These are phyloP conservation scores for Sporothrix sp. DNA, from an alignment of 2,329 filamentous ascomycete genomes.

Conservation along the genomic window DNA sequence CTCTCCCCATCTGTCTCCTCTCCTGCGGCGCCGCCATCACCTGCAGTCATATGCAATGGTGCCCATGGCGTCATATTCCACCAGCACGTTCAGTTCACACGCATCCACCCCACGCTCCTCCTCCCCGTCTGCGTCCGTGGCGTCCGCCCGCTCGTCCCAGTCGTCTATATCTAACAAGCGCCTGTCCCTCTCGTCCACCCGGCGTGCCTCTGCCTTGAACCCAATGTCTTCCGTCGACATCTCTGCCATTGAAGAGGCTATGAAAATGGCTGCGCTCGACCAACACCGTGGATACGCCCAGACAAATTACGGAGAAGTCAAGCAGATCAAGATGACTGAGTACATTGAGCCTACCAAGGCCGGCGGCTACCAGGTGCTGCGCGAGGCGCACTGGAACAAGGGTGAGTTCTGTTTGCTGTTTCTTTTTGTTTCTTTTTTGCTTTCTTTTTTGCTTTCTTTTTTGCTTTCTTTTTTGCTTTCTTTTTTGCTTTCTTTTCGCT, in stretches of 20 bases:
- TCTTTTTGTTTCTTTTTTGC: neutral
- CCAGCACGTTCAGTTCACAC: conserved; percentile 38
- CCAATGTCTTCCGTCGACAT: conserved; percentile 49
- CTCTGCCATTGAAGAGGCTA: conserved; percentile 45
- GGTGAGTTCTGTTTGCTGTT: conserved; percentile 41
- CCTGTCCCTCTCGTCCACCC: conserved; percentile 39
- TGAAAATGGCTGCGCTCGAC: conserved; percentile 52
- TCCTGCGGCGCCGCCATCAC: conserved; percentile 3
- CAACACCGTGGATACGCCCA: conserved; percentile 51
- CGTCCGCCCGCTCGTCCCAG: conserved; percentile 39
- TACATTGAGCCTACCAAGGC: conserved; percentile 44
- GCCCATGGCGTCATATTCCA: conserved; percentile 36
- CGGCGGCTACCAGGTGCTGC: conserved; percentile 50
- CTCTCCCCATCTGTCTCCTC: conserved; percentile 5
- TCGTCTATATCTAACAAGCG: conserved; percentile 44
- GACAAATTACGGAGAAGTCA: conserved; percentile 45
- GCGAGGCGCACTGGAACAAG: conserved; percentile 57
- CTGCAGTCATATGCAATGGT: conserved; percentile 19
- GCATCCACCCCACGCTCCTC: conserved; percentile 45
- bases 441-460: neutral
- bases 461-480: neutral
- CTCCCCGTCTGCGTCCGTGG: conserved; percentile 40
- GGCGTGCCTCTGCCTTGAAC: conserved; percentile 43
- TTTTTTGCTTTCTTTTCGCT: neutral
- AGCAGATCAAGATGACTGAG: conserved; percentile 44